Conservation (phyloP, 1,284 basidiomycete species). For the Sporisorium sorghi region DNA sequence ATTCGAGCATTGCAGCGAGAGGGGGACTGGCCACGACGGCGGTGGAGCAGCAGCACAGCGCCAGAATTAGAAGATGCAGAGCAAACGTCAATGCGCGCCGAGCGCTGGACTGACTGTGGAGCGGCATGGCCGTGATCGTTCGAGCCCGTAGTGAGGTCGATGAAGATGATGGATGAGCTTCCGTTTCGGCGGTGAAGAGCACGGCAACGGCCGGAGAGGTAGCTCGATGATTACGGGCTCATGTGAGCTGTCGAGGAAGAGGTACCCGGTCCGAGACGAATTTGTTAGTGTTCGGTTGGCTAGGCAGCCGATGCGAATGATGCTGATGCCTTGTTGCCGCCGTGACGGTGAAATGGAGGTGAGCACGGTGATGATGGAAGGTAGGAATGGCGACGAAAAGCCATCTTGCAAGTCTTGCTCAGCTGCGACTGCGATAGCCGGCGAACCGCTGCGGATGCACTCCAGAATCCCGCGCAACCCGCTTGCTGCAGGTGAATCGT, state of each 20-base stretch:
- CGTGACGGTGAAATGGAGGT: too few species aligned
- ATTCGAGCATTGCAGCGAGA: conserved; percentile 5
- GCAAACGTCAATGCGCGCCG: conserved; percentile 11
- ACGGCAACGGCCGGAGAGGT: conserved; percentile 10
- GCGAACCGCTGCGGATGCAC: too few species aligned
- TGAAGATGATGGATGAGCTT: background rate
- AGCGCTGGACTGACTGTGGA: background rate
- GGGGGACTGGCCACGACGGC: conserved; percentile 17
- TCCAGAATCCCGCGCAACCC: too few species aligned
- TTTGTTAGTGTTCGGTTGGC: too few species aligned
- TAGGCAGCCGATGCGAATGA: too few species aligned
- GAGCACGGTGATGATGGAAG: too few species aligned
- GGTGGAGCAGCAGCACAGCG: background rate
- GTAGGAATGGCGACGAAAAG: too few species aligned
- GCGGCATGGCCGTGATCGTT: background rate
- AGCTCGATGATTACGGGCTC: conserved; percentile 9
- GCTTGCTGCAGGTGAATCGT: too few species aligned
- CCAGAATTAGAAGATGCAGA: conserved; percentile 6
- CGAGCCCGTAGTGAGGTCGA: background rate
- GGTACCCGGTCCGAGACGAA: background rate
- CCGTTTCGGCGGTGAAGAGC: background rate
- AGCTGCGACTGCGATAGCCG: too few species aligned
- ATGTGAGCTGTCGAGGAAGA: conserved; percentile 12
- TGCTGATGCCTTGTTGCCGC: too few species aligned
- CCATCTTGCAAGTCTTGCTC: too few species aligned